Percentiles rank a stretch among this genome's conserved stretches.
phyloP scores from a whole-genome alignment of 2,329 filamentous ascomycete genomes.

The Diaporthe sp. region DNA sequence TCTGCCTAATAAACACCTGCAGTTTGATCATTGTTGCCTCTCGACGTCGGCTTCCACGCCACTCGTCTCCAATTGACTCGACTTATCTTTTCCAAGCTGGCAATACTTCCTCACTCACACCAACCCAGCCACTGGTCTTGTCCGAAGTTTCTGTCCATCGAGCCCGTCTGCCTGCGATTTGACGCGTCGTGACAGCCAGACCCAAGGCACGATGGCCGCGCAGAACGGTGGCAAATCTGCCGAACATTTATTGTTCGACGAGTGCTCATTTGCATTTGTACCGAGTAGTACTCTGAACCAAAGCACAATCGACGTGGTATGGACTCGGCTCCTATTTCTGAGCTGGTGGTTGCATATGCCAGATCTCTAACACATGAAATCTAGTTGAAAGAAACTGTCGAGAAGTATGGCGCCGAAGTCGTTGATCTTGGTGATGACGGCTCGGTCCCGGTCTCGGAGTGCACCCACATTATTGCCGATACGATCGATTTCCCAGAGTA shows the following conservation, averaged over 20 bases:
- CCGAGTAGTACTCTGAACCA: slow-evolving; percentile 32
- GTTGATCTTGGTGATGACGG: slow-evolving; percentile 63
- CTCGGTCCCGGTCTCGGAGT: slow-evolving; percentile 61
- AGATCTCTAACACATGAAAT: slow-evolving; percentile 8
- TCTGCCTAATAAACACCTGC: slow-evolving; percentile 31
- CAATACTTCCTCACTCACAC: not conserved
- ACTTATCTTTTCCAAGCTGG: not conserved
- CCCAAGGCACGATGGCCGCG: slow-evolving; percentile 28
- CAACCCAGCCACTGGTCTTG: not conserved
- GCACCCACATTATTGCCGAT: slow-evolving; percentile 73
- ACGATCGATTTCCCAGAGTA: slow-evolving; percentile 96
- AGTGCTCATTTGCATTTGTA: slow-evolving; percentile 38
- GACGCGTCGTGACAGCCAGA: slow-evolving; percentile 32
- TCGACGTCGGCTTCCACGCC: not conserved
- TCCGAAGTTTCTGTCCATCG: not conserved
- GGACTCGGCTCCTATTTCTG: not conserved
- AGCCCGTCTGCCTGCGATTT: not conserved
- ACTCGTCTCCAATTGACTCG: not conserved
- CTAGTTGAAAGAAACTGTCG: slow-evolving; percentile 59
- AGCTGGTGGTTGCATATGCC: not conserved
- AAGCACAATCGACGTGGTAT: slow-evolving; percentile 22
- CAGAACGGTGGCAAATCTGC: slow-evolving; percentile 8
- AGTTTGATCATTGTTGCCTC: not conserved
- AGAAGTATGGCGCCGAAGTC: slow-evolving; percentile 65
- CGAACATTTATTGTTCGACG: slow-evolving; percentile 23